phyloP scores from a whole-genome alignment of 768 basidiomycete genomes.

The Astraeus odoratus region DNA sequence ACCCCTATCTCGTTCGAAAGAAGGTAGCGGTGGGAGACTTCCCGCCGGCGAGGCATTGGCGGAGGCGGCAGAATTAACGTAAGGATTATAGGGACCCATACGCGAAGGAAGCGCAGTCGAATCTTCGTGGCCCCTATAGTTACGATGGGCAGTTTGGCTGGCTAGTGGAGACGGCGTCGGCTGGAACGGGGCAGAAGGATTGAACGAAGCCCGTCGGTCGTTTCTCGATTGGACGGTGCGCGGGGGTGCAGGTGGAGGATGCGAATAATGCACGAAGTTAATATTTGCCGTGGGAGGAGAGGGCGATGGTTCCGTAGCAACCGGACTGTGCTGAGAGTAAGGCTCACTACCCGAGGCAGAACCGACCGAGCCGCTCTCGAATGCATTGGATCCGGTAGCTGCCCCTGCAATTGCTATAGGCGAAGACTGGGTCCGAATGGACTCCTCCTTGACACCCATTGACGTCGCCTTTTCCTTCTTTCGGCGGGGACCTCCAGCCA shows the following conservation, averaged over 20 bases:
- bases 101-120: slow-evolving; percentile 34
- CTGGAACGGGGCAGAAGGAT: slow-evolving; percentile 22
- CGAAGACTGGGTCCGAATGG: slow-evolving; percentile 17
- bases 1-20: slow-evolving; percentile 53
- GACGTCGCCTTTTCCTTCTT: slow-evolving; percentile 49
- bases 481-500: slow-evolving; percentile 43
- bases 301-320: slow-evolving; percentile 46
- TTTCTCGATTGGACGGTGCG: slow-evolving; percentile 22
- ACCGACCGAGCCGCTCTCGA: slow-evolving; percentile 45
- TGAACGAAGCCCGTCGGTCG: slow-evolving; percentile 24
- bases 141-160: slow-evolving; percentile 22
- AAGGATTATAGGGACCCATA: slow-evolving; percentile 20
- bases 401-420: slow-evolving; percentile 41
- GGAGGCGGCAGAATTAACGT: slow-evolving; percentile 34
- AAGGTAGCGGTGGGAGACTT: slow-evolving; percentile 27
- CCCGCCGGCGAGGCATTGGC: slow-evolving; percentile 25
- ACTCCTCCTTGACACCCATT: slow-evolving; percentile 22
- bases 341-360: slow-evolving; percentile 54
- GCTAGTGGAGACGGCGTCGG: slow-evolving; percentile 39
- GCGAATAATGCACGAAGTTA: slow-evolving; percentile 54
- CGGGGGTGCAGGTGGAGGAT: slow-evolving; percentile 30
- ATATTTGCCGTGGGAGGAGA: slow-evolving; percentile 54
- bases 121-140: slow-evolving; percentile 32
- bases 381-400: slow-evolving; percentile 38
- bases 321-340: slow-evolving; percentile 41